These are phyloP conservation scores for Coelastrella sp. DNA, from an alignment of 139 green algal species.

Conservation along the genomic window DNA sequence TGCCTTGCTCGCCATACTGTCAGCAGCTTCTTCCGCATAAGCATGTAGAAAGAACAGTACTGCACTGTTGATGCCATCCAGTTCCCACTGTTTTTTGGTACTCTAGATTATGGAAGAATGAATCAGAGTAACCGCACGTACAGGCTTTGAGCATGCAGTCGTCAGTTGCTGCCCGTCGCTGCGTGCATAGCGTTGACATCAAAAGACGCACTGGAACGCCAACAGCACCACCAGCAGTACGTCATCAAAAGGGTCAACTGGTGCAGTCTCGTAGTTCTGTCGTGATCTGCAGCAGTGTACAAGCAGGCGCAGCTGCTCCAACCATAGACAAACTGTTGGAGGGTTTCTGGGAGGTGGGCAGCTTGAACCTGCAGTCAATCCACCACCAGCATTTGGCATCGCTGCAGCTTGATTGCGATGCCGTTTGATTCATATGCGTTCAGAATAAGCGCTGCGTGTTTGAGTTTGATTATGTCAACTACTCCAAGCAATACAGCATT, in stretches of 20 bases:
- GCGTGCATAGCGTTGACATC: not conserved
- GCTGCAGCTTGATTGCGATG: too few relatives aligned
- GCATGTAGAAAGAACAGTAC: too few relatives aligned
- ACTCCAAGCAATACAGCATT: too few relatives aligned
- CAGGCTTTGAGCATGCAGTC: not conserved
- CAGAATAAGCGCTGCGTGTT: too few relatives aligned
- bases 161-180: not conserved
- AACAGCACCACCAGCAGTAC: not conserved
- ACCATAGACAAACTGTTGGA: slow-evolving; percentile 32
- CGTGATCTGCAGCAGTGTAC: not conserved
- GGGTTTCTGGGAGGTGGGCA: slow-evolving; percentile 26
- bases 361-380: not conserved
- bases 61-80: too few relatives aligned
- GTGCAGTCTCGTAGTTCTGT: not conserved
- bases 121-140: not conserved
- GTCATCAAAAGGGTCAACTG: not conserved
- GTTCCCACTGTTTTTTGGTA: too few relatives aligned
- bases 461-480: too few relatives aligned
- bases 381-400: too few relatives aligned
- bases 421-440: too few relatives aligned
- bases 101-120: too few relatives aligned
- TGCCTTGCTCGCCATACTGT: too few relatives aligned
- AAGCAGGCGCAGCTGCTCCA: not conserved
- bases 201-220: not conserved
- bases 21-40: too few relatives aligned